Percentiles rank a stretch among this genome's conserved stretches.
Conservation (phyloP, 2,329 filamentous ascomycete genomes). For the Beauveria pseudobassiana region DNA sequence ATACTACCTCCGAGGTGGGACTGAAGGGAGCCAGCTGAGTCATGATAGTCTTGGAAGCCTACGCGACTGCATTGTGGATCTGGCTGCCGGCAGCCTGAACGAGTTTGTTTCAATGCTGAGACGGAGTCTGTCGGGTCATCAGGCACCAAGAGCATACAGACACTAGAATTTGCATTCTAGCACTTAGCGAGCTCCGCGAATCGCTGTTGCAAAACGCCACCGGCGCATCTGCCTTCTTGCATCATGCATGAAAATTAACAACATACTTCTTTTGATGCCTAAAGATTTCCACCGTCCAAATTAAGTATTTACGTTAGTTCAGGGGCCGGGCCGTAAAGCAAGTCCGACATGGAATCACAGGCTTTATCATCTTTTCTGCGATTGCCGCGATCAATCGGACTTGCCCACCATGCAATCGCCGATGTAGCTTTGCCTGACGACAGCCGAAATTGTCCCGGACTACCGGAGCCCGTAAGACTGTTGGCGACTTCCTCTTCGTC, state of each 20-base stretch:
- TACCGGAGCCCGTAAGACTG: no score
- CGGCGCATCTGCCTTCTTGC: neutral
- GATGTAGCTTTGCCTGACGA: no score
- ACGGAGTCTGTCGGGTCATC: neutral
- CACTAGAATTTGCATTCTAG: neutral
- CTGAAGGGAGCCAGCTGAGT: neutral
- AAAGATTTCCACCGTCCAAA: no score
- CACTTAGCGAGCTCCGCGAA: neutral
- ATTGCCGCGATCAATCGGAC: no score
- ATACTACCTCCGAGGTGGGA: neutral
- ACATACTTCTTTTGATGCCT: neutral
- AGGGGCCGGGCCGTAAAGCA: no score
- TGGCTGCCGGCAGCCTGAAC: neutral
- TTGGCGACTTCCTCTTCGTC: no score
- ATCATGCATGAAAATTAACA: neutral
- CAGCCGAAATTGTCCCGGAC: no score
- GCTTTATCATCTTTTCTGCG: no score
- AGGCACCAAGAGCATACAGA: neutral
- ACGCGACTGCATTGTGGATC: neutral
- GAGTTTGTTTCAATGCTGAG: neutral
- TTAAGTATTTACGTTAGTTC: no score
- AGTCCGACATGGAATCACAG: no score
- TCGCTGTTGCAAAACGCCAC: neutral
- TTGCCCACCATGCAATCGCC: no score
- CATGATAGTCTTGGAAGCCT: neutral